phyloP scores from a whole-genome alignment of 441 rosid genomes.

The Capsella rubella region DNA sequence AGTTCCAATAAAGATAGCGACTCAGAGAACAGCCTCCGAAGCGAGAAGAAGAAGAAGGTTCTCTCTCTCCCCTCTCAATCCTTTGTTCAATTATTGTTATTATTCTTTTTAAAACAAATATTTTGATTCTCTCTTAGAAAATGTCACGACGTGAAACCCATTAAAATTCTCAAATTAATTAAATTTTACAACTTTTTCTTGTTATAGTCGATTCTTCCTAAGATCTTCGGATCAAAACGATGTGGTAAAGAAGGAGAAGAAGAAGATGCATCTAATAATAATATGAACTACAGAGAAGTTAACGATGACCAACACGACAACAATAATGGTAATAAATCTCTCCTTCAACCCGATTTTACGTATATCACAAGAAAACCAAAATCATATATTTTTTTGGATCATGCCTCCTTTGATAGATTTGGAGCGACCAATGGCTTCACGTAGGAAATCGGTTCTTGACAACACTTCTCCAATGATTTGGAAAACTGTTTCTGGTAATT shows the following conservation, averaged over 20 bases:
- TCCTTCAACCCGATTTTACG: constrained; percentile 5
- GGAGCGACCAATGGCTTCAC: constrained; percentile 51
- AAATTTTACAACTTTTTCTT: not conserved
- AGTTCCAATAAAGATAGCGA: constrained; percentile 44
- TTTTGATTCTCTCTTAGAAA: constrained; percentile 9
- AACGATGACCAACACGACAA: constrained; percentile 28
- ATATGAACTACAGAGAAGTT: constrained; percentile 46
- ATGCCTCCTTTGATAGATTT: constrained; percentile 47
- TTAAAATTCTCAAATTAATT: not conserved
- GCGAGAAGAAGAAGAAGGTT: constrained; percentile 82
- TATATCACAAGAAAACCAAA: constrained; percentile 16
- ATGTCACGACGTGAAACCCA: constrained; percentile 41
- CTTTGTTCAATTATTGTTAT: not conserved
- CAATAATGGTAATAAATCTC: constrained; percentile 34
- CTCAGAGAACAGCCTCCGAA: constrained; percentile 56
- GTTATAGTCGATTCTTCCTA: constrained; percentile 71
- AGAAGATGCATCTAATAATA: constrained; percentile 48
- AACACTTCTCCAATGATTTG: constrained; percentile 40
- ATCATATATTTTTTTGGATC: not conserved
- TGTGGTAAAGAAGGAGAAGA: constrained; percentile 43
- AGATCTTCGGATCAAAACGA: constrained; percentile 68
- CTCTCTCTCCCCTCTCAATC: not conserved
- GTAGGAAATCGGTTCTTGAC: constrained; percentile 66
- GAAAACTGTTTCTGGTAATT: constrained; percentile 32
- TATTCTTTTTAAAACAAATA: not conserved